Evolutionary conservation across 768 basidiomycete genomes (phyloP).

Genomic region (Atractiella rhizophila): DNA sequence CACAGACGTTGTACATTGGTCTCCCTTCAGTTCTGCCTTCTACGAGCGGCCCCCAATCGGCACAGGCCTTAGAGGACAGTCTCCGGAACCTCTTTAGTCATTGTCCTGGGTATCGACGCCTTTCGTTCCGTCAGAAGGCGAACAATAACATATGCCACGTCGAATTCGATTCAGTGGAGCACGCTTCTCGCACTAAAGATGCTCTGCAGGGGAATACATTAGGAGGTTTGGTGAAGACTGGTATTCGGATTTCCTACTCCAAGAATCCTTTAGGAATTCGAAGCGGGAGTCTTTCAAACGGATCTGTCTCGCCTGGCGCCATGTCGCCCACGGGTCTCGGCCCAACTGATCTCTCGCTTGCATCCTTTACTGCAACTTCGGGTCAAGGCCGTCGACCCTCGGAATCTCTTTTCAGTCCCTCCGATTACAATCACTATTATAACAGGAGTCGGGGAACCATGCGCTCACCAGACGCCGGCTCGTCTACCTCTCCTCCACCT

Average conservation of each 20-base stretch:
- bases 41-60: slow-evolving; percentile 30
- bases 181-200: slow-evolving; percentile 62
- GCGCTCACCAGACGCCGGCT: too few species aligned
- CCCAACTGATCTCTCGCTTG: too few species aligned
- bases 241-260: slow-evolving; percentile 84
- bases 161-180: slow-evolving; percentile 80
- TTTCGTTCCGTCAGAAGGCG: slow-evolving; percentile 73
- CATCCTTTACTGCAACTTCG: too few species aligned
- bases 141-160: slow-evolving; percentile 94
- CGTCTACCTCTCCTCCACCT: too few species aligned
- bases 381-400: too few species aligned
- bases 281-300: neutral
- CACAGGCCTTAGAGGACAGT: slow-evolving; percentile 62
- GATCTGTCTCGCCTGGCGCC: slow-evolving; percentile 1
- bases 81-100: slow-evolving; percentile 55
- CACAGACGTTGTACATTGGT: slow-evolving; percentile 54
- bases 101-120: slow-evolving; percentile 62
- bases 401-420: too few species aligned
- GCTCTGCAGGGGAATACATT: slow-evolving; percentile 80
- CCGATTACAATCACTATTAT: too few species aligned
- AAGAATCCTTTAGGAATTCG: slow-evolving; percentile 20
- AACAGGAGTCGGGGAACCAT: too few species aligned
- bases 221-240: slow-evolving; percentile 72
- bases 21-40: slow-evolving; percentile 35
- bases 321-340: too few species aligned